Conservation (phyloP, 2,329 filamentous ascomycete species). For the Seiridium cupressi region DNA sequence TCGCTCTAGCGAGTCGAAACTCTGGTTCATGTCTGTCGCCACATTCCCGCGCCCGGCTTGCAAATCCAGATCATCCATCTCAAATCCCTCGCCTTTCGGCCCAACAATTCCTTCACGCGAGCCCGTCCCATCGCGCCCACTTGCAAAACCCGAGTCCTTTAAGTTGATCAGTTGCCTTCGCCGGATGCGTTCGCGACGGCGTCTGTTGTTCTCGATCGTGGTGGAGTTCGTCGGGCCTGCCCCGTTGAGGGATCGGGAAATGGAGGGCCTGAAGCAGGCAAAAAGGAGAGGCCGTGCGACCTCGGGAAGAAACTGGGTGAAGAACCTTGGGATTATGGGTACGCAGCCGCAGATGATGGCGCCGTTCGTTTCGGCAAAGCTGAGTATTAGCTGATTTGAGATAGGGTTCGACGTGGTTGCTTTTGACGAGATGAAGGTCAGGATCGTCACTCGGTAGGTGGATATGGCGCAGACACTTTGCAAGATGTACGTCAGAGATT, state of each 20-base stretch:
- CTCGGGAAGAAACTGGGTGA: constrained; percentile 5
- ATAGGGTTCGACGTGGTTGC: neutral
- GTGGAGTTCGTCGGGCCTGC: neutral
- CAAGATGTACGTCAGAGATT: neutral
- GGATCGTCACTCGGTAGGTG: constrained; percentile 1
- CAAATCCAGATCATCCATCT: neutral
- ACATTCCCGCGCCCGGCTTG: neutral
- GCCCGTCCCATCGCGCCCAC: neutral
- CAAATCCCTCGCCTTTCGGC: neutral
- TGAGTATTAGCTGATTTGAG: neutral
- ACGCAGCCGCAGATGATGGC: constrained; percentile 8
- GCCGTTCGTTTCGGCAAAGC: constrained; percentile 9
- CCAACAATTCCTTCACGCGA: neutral
- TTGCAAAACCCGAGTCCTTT: neutral
- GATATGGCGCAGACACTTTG: constrained; percentile 7
- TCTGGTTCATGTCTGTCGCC: neutral
- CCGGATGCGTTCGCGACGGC: neutral
- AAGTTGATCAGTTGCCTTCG: neutral
- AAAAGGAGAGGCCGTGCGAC: neutral
- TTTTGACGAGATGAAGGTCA: constrained; percentile 3
- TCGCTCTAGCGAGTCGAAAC: neutral
- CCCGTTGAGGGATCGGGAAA: no score
- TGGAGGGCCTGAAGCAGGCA: no score
- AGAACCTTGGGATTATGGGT: constrained; percentile 5
- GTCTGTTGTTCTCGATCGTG: constrained; percentile 1